Conservation (phyloP, 1,284 basidiomycete genomes). For the Quambalaria eucalypti region DNA sequence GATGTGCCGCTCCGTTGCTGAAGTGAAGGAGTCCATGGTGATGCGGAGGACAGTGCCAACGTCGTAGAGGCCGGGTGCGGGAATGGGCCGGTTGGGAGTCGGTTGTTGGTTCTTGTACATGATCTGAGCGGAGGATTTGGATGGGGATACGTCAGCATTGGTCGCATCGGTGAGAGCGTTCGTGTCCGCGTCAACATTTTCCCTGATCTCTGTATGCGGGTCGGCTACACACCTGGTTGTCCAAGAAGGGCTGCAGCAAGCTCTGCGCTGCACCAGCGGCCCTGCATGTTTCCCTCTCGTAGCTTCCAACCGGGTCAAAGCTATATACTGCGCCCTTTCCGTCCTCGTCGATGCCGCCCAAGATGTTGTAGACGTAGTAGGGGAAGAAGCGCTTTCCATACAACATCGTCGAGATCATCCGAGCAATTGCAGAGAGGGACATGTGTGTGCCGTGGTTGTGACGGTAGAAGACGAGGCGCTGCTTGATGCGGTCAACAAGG, state of each 20-base stretch:
- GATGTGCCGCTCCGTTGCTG: constrained; percentile 44
- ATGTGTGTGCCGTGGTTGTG: constrained; percentile 42
- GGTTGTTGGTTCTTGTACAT: constrained; percentile 44
- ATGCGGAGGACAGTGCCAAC: constrained; percentile 35
- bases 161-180: too few species aligned
- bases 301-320: constrained; percentile 45
- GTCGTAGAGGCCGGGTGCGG: constrained; percentile 36
- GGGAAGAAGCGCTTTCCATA: constrained; percentile 47
- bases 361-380: constrained; percentile 47
- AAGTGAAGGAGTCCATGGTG: constrained; percentile 42
- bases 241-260: constrained; percentile 44
- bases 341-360: constrained; percentile 45
- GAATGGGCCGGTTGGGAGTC: constrained; percentile 26
- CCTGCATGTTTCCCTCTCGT: constrained; percentile 43
- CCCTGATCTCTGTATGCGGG: not conserved
- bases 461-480: constrained; percentile 41
- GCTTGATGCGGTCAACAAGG: constrained; percentile 33
- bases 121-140: constrained; percentile 14
- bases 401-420: constrained; percentile 43
- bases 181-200: not conserved
- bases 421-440: constrained; percentile 42
- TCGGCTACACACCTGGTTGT: constrained; percentile 29
- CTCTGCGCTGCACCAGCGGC: constrained; percentile 44
- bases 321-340: constrained; percentile 44
- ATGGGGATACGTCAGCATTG: not conserved